phyloP scores from a whole-genome alignment of 2,329 filamentous ascomycete species.

The Epicoccum sorghinum region DNA sequence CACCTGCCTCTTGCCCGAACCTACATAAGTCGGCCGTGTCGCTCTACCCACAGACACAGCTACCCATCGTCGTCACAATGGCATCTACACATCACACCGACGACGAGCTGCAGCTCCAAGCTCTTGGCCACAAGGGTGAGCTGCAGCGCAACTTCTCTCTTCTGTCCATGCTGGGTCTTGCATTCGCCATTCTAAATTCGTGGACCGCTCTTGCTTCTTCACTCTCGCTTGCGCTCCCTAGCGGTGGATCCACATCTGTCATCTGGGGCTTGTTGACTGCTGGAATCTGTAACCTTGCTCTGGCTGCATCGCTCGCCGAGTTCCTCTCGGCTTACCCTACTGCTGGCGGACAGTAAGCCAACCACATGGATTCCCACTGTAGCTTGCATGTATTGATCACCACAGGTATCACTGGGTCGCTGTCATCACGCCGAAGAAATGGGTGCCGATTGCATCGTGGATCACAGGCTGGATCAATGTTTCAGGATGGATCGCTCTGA shows the following conservation, averaged over 20 bases:
- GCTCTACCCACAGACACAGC: not conserved
- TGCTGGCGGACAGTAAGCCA: conserved; percentile 43
- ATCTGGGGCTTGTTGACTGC: conserved; percentile 70
- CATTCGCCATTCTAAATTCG: conserved; percentile 68
- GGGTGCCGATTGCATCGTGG: conserved; percentile 69
- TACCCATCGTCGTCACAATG: conserved; percentile 26
- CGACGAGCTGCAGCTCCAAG: conserved; percentile 45
- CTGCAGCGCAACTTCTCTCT: conserved; percentile 64
- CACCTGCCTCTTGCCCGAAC: not conserved
- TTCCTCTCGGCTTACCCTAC: conserved; percentile 70
- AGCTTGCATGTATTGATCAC: conserved; percentile 48
- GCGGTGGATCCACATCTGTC: conserved; percentile 72
- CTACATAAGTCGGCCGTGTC: not conserved
- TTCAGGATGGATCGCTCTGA: conserved; percentile 71
- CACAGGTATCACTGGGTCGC: conserved; percentile 72
- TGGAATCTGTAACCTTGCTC: conserved; percentile 69
- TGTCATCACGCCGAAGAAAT: conserved; percentile 64
- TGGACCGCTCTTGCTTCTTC: conserved; percentile 67
- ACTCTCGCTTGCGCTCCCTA: conserved; percentile 67
- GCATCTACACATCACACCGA: conserved; percentile 24
- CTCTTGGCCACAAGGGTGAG: conserved; percentile 63
- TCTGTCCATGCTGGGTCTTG: conserved; percentile 66
- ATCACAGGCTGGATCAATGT: conserved; percentile 76
- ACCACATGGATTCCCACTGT: not conserved
- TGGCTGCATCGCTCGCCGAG: conserved; percentile 72